These are phyloP conservation scores for Colletotrichum cordylinicola DNA, from an alignment of 2,329 filamentous ascomycete species.

Conservation along the genomic window DNA sequence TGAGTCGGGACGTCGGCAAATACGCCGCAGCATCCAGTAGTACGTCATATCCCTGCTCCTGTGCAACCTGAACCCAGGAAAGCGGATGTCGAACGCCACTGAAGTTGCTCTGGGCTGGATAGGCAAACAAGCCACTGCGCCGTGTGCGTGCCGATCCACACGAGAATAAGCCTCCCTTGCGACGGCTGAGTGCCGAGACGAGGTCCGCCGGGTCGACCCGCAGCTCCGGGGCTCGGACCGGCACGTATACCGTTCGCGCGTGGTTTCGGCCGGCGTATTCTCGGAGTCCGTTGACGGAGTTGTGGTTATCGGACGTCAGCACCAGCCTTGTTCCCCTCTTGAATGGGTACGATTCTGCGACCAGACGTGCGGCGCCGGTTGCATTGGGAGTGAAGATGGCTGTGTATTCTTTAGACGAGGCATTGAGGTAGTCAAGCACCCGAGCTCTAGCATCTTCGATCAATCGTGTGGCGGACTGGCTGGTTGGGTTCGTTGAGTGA, in stretches of 20 bases:
- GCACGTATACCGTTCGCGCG: conserved; percentile 35
- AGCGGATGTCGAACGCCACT: conserved; percentile 47
- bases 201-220: conserved; percentile 32
- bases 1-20: conserved; percentile 39
- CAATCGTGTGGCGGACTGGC: conserved; percentile 35
- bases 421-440: conserved; percentile 38
- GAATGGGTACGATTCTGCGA: conserved; percentile 45
- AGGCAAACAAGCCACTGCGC: conserved; percentile 43
- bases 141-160: neutral
- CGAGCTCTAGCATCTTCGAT: conserved; percentile 36
- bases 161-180: neutral
- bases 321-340: conserved; percentile 29
- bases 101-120: conserved; percentile 53
- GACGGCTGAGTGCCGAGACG: conserved; percentile 25
- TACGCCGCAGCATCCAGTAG: conserved; percentile 46
- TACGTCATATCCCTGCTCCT: conserved; percentile 43
- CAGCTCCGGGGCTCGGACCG: conserved; percentile 30
- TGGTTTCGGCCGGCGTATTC: conserved; percentile 35
- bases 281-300: conserved; percentile 45
- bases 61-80: conserved; percentile 38
- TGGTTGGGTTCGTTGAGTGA: conserved; percentile 44
- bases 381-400: conserved; percentile 47
- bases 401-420: conserved; percentile 40
- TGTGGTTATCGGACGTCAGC: conserved; percentile 47
- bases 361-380: conserved; percentile 41